phyloP scores from a whole-genome alignment of 352 stramenopile genomes.

The Globisporangium megalacanthum region DNA sequence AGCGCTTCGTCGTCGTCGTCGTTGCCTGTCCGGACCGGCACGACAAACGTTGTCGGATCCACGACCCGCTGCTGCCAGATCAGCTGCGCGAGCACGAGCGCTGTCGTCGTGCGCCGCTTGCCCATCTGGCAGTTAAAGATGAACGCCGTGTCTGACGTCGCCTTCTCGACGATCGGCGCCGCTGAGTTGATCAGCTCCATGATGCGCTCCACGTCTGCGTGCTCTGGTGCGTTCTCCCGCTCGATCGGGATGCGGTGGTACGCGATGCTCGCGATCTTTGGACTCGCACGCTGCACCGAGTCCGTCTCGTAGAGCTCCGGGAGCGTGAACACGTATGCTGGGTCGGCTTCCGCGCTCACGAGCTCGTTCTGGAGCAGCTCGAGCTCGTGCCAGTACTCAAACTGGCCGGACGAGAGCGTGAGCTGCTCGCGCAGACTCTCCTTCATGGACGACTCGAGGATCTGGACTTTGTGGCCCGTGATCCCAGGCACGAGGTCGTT shows the following conservation, averaged over 20 bases:
- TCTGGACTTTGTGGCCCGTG: conserved; percentile 74
- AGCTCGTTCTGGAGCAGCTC: conserved; percentile 63
- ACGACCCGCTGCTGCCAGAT: conserved; percentile 48
- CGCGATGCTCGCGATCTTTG: conserved; percentile 37
- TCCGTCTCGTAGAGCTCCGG: conserved; percentile 57
- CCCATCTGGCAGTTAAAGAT: conserved; percentile 89
- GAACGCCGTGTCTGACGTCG: conserved; percentile 54
- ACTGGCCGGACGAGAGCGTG: conserved; percentile 26
- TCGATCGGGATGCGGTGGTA: conserved; percentile 79
- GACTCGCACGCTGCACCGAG: conserved; percentile 23
- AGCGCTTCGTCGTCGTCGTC: conserved; percentile 5
- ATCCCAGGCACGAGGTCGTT: conserved; percentile 81
- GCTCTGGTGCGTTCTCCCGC: conserved; percentile 76
- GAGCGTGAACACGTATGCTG: conserved; percentile 49
- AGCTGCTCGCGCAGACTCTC: conserved; percentile 72
- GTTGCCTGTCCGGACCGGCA: not conserved
- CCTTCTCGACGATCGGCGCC: conserved; percentile 13
- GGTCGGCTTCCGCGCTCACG: conserved; percentile 27
- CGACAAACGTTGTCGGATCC: conserved; percentile 1
- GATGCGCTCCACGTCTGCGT: conserved; percentile 62
- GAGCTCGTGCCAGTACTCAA: conserved; percentile 83
- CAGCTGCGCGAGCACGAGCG: conserved; percentile 60
- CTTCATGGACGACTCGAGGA: conserved; percentile 80
- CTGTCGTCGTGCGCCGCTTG: conserved; percentile 76
- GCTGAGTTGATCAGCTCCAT: conserved; percentile 48